Percentiles rank a stretch among this genome's conserved stretches.
These are phyloP conservation scores for Wallacemonas rigidus DNA, from an alignment of 208 protist species.

Conservation along the genomic window DNA sequence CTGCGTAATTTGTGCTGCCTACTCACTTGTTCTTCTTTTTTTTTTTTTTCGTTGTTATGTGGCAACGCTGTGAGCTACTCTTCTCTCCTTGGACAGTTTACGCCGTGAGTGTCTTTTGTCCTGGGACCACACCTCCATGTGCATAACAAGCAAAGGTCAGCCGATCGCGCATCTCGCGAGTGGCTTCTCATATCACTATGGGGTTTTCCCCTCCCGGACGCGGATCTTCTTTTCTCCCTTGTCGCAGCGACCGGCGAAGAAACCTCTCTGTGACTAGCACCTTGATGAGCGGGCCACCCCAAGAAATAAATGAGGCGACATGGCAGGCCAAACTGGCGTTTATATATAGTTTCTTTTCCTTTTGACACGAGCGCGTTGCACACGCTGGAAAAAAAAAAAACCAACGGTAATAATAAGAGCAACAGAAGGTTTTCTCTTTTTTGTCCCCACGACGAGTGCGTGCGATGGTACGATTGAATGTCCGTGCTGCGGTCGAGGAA, in stretches of 20 bases:
- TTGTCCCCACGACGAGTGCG: no score
- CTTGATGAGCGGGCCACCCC: no score
- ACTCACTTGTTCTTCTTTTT: slow-evolving; percentile 28
- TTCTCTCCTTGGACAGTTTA: not conserved
- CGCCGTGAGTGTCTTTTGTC: not conserved
- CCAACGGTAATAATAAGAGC: not conserved
- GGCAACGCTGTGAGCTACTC: not conserved
- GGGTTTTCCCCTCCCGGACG: no score
- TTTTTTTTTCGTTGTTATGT: slow-evolving; percentile 23
- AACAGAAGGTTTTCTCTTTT: no score
- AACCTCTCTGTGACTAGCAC: no score
- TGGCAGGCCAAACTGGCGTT: no score
- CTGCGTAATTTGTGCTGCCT: not conserved
- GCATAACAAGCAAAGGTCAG: not conserved
- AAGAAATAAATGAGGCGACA: no score
- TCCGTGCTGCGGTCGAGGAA: no score
- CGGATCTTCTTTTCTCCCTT: no score
- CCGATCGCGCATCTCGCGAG: not conserved
- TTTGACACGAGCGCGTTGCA: not conserved
- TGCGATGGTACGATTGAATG: no score
- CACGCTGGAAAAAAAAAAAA: not conserved
- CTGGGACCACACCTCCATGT: not conserved
- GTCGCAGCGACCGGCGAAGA: no score
- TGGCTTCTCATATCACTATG: not conserved
- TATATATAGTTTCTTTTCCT: not conserved